Conservation (phyloP, 345 rosid species). For the Punica granatum region DNA sequence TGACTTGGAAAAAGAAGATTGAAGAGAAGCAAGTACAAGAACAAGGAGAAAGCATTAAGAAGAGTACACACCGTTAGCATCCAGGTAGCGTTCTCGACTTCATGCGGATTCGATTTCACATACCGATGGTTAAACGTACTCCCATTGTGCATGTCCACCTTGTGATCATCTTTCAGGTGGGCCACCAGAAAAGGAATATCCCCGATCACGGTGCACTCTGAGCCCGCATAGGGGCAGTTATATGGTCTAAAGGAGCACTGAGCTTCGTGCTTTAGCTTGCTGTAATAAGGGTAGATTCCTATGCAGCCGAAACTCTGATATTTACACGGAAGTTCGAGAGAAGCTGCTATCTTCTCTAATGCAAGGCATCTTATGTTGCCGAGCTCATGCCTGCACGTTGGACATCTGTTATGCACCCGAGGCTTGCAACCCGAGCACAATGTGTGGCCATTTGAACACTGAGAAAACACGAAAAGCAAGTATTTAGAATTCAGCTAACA, state of each 20-base stretch:
- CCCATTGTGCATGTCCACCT: slow-evolving; percentile 82
- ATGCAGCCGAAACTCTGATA: slow-evolving; percentile 66
- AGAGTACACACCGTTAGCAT: slow-evolving; percentile 54
- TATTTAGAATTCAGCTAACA: slow-evolving; percentile 5
- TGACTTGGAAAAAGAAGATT: background rate
- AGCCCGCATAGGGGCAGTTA: slow-evolving; percentile 76
- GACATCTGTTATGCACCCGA: slow-evolving; percentile 73
- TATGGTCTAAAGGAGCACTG: slow-evolving; percentile 64
- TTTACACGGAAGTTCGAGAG: slow-evolving; percentile 79
- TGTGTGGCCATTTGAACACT: slow-evolving; percentile 83
- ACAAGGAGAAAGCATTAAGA: slow-evolving; percentile 3
- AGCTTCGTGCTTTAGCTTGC: slow-evolving; percentile 72
- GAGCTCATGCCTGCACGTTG: slow-evolving; percentile 80
- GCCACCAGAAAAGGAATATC: slow-evolving; percentile 68
- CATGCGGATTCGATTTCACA: slow-evolving; percentile 76
- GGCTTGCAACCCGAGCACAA: slow-evolving; percentile 81
- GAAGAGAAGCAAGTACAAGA: background rate
- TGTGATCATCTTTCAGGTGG: slow-evolving; percentile 74
- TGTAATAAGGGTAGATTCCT: slow-evolving; percentile 76
- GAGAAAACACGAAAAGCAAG: slow-evolving; percentile 15
- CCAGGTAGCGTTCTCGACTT: slow-evolving; percentile 83
- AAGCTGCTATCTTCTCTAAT: slow-evolving; percentile 78
- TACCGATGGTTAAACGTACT: slow-evolving; percentile 82
- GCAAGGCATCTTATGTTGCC: slow-evolving; percentile 89
- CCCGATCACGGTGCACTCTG: slow-evolving; percentile 67